These are phyloP conservation scores for Fusarium avenaceum DNA, from an alignment of 2,329 filamentous ascomycete genomes.

Conservation along the genomic window DNA sequence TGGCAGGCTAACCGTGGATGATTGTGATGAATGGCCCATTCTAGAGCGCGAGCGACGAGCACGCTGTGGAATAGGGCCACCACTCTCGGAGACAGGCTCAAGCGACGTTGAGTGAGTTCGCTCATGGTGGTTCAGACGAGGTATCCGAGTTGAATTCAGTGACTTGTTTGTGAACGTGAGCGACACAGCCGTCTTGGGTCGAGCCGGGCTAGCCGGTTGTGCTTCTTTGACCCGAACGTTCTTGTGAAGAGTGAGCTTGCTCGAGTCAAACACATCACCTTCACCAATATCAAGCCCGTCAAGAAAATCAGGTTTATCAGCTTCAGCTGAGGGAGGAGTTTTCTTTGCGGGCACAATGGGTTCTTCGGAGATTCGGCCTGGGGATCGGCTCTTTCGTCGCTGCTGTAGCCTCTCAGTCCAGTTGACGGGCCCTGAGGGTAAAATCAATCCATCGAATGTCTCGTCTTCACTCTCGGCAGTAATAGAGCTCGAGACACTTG, in stretches of 20 bases:
- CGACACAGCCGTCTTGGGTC: constrained; percentile 82
- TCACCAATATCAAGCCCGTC: constrained; percentile 88
- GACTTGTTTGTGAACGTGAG: constrained; percentile 91
- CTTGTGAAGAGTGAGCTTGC: constrained; percentile 86
- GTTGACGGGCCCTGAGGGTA: constrained; percentile 86
- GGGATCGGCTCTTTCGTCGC: constrained; percentile 73
- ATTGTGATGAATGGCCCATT: constrained; percentile 76
- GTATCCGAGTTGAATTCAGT: constrained; percentile 76
- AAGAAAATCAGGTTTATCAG: constrained; percentile 82
- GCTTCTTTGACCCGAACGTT: constrained; percentile 89
- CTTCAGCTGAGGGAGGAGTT: constrained; percentile 51
- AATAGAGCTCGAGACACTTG: constrained; percentile 91
- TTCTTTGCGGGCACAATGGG: constrained; percentile 53
- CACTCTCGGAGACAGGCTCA: constrained; percentile 94
- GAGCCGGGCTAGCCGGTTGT: constrained; percentile 76
- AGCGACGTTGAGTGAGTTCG: constrained; percentile 77
- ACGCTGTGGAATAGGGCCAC: constrained; percentile 74
- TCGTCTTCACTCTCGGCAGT: constrained; percentile 95
- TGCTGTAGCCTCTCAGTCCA: constrained; percentile 83
- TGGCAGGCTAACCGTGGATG: constrained; percentile 74
- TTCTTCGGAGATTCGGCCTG: constrained; percentile 61
- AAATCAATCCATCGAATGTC: constrained; percentile 86
- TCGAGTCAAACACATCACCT: constrained; percentile 83
- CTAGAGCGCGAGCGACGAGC: constrained; percentile 74
- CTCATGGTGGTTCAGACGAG: constrained; percentile 80